A percentile compares a stretch with the other conserved stretches of the same genome.
Conservation (phyloP, 805 yeast species). For the Zygosaccharomyces bailii region DNA sequence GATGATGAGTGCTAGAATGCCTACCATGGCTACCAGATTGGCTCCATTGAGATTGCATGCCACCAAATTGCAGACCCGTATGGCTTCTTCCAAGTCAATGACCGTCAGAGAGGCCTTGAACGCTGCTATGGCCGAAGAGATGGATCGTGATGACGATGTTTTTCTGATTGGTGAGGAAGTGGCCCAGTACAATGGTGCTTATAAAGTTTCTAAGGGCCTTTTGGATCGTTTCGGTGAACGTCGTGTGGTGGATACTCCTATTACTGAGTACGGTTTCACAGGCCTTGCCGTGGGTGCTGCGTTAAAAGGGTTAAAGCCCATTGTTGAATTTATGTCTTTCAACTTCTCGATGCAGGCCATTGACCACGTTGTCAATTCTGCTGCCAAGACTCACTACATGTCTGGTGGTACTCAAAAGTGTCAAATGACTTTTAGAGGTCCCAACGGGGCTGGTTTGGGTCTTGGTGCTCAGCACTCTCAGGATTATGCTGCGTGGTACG, state of each 20-base stretch:
- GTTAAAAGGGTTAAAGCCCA: slow-evolving; percentile 93
- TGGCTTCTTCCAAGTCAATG: slow-evolving; percentile 53
- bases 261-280: slow-evolving; percentile 98
- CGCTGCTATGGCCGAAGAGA: slow-evolving; percentile 92
- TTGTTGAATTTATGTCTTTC: slow-evolving; percentile 98
- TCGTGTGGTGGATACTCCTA: slow-evolving; percentile 93
- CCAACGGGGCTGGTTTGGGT: slow-evolving; percentile 99
- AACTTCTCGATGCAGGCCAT: slow-evolving; percentile 99
- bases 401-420: slow-evolving; percentile 98
- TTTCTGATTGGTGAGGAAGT: slow-evolving; percentile 99
- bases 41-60: slow-evolving; percentile 11
- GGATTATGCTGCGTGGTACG: slow-evolving; percentile 97
- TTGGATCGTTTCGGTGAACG: slow-evolving; percentile 93
- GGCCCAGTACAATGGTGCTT: slow-evolving; percentile 99
- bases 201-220: slow-evolving; percentile 92
- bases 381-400: slow-evolving; percentile 98
- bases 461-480: slow-evolving; percentile 99
- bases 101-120: slow-evolving; percentile 97
- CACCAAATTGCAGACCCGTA: slow-evolving; percentile 17
- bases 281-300: slow-evolving; percentile 95
- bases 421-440: slow-evolving; percentile 97
- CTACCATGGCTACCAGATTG: slow-evolving; percentile 17
- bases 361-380: slow-evolving; percentile 97
- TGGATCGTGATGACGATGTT: slow-evolving; percentile 91
- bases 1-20: slow-evolving; percentile 16